These are phyloP conservation scores for Paecilomyces fulvus DNA, from an alignment of 2,329 filamentous ascomycete genomes.

Conservation along the genomic window DNA sequence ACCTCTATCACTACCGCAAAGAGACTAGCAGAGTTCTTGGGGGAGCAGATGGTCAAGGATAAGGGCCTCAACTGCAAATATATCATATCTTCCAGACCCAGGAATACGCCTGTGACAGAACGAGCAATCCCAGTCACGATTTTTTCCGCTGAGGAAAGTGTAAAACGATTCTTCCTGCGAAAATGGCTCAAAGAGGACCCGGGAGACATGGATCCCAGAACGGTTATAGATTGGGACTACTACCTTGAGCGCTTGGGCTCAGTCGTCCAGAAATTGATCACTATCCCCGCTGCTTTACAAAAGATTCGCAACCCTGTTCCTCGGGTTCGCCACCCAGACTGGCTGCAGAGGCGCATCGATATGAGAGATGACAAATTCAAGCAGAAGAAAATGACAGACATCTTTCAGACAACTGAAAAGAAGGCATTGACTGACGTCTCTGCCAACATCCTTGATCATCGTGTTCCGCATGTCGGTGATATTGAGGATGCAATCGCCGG, in stretches of 20 bases:
- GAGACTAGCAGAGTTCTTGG: slow-evolving; percentile 88
- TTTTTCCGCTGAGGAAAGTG: slow-evolving; percentile 82
- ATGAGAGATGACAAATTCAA: slow-evolving; percentile 96
- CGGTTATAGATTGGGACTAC: slow-evolving; percentile 92
- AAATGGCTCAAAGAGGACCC: slow-evolving; percentile 97
- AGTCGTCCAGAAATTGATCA: slow-evolving; percentile 97
- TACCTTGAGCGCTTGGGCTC: slow-evolving; percentile 93
- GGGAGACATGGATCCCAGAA: slow-evolving; percentile 78
- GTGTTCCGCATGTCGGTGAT: slow-evolving; percentile 51
- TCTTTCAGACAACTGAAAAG: slow-evolving; percentile 58
- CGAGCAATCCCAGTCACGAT: slow-evolving; percentile 92
- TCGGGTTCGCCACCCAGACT: slow-evolving; percentile 87
- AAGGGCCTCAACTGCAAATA: slow-evolving; percentile 99
- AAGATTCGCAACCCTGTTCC: slow-evolving; percentile 93
- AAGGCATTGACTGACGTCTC: slow-evolving; percentile 64
- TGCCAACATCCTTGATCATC: slow-evolving; percentile 53
- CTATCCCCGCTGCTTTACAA: slow-evolving; percentile 91
- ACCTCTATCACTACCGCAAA: slow-evolving; percentile 98
- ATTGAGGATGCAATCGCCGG: slow-evolving; percentile 66
- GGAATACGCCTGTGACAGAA: slow-evolving; percentile 86
- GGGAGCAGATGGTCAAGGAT: slow-evolving; percentile 98
- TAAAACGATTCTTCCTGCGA: slow-evolving; percentile 80
- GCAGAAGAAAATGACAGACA: slow-evolving; percentile 95
- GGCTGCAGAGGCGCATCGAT: slow-evolving; percentile 88
- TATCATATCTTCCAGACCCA: slow-evolving; percentile 84